Percentiles rank a stretch among this genome's conserved stretches.
phyloP scores from a whole-genome alignment of 257 asterid genomes.

The Mentha longifolia region DNA sequence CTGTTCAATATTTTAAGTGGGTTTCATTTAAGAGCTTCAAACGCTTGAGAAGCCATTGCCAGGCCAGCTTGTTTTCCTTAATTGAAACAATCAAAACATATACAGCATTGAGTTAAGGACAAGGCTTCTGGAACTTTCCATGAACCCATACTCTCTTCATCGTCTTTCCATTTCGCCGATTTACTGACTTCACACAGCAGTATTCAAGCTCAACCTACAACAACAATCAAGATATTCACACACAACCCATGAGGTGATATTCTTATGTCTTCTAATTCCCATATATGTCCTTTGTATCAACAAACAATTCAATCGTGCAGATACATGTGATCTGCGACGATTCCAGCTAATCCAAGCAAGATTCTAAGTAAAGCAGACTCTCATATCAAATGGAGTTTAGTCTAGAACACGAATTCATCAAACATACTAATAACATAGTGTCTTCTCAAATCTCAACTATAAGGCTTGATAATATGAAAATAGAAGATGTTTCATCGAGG shows the following conservation, averaged over 20 bases:
- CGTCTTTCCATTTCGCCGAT: constrained; percentile 78
- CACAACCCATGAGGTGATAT: neutral
- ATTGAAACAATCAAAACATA: no score
- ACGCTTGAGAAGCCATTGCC: no score
- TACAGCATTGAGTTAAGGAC: neutral
- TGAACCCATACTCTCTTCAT: constrained; percentile 97
- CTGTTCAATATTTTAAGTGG: no score
- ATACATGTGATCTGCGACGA: neutral
- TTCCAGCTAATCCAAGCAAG: no score
- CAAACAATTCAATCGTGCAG: neutral
- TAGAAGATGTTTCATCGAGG: neutral
- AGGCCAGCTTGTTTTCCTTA: no score
- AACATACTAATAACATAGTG: no score
- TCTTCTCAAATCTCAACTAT: no score
- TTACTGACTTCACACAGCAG: constrained; percentile 82
- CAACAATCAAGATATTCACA: neutral
- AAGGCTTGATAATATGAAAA: no score
- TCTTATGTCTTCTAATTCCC: neutral
- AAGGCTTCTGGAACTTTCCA: constrained; percentile 86
- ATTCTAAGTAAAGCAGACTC: no score
- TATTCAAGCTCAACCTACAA: constrained; percentile 89
- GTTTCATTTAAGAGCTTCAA: no score
- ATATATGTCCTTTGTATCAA: neutral
- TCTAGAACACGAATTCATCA: no score
- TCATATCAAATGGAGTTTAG: no score